Conservation (phyloP, 495 filamentous ascomycete species). For the Aspergillus homomorphus region DNA sequence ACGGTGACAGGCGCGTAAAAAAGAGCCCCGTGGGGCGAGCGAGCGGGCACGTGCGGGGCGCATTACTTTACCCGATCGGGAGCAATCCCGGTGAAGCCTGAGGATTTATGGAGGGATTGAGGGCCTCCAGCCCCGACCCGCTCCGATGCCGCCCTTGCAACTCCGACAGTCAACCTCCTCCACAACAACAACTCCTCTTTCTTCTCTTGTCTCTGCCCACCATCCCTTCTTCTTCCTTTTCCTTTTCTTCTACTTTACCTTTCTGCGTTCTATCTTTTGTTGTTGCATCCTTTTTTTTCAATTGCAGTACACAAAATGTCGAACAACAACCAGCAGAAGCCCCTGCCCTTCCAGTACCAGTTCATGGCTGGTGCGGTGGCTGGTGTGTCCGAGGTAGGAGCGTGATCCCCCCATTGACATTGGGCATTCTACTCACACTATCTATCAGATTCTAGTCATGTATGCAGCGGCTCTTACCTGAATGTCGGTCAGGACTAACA, state of each 20-base stretch:
- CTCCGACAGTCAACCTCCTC: too few species aligned
- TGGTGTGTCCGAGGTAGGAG: slow-evolving; percentile 83
- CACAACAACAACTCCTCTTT: slow-evolving; percentile 13
- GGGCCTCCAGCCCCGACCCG: slow-evolving; percentile 5
- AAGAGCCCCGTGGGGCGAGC: slow-evolving; percentile 6
- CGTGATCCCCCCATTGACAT: slow-evolving; percentile 7
- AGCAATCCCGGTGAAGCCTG: slow-evolving; percentile 7
- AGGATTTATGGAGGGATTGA: too few species aligned
- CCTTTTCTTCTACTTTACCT: background rate
- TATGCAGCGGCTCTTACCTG: slow-evolving; percentile 33
- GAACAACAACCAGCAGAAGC: slow-evolving; percentile 51
- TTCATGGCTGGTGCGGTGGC: slow-evolving; percentile 86
- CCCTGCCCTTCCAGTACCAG: slow-evolving; percentile 81
- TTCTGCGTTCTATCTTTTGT: slow-evolving; percentile 3
- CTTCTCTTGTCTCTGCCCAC: slow-evolving; percentile 14
- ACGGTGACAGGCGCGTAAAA: slow-evolving; percentile 4
- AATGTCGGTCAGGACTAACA: background rate
- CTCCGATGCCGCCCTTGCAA: slow-evolving; percentile 10
- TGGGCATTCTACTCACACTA: slow-evolving; percentile 28
- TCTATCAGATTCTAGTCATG: slow-evolving; percentile 77
- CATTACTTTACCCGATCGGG: slow-evolving; percentile 8
- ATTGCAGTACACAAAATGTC: slow-evolving; percentile 50
- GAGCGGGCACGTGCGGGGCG: slow-evolving; percentile 12
- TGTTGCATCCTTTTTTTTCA: background rate
- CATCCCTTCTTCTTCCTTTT: slow-evolving; percentile 15